A percentile compares a stretch with the other conserved stretches of the same genome.
Conservation (phyloP, 179 eudicot species). For the Silene coronaria region DNA sequence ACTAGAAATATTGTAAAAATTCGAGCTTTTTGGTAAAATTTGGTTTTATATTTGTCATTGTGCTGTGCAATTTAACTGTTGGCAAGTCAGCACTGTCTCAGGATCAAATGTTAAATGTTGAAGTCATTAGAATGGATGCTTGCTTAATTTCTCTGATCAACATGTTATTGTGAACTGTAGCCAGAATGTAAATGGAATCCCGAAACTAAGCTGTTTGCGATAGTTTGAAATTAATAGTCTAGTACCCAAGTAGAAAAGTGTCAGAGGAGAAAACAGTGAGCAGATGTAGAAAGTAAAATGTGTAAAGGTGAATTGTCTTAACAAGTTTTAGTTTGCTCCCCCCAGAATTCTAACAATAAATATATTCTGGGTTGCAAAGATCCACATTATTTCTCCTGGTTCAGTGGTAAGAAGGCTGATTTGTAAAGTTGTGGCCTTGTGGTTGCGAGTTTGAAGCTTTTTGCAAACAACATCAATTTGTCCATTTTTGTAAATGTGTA, state of each 20-base stretch:
- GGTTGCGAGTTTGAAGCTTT: no score
- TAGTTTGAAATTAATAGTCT: not conserved
- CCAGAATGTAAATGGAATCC: not conserved
- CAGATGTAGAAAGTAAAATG: not conserved
- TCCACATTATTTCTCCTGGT: no score
- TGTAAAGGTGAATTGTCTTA: not conserved
- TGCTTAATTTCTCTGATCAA: not conserved
- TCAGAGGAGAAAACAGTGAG: not conserved
- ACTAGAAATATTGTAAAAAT: not conserved
- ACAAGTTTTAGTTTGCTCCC: no score
- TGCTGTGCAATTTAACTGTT: not conserved
- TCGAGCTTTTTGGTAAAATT: no score
- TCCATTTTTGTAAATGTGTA: no score
- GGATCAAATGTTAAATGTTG: not conserved
- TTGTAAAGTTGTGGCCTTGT: no score
- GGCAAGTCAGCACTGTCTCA: not conserved
- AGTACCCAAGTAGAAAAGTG: not conserved
- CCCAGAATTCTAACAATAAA: no score
- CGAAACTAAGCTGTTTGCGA: not conserved
- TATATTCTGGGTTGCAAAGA: no score
- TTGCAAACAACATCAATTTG: no score
- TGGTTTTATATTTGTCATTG: not conserved
- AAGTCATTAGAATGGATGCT: not conserved
- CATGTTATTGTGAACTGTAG: conserved; percentile 1
- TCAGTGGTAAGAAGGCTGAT: no score